Evolutionary conservation across 345 rosid genomes (phyloP), one percentile per base, ranked within the genome.

Genomic region (Abelmoschus esculentus): DNA sequence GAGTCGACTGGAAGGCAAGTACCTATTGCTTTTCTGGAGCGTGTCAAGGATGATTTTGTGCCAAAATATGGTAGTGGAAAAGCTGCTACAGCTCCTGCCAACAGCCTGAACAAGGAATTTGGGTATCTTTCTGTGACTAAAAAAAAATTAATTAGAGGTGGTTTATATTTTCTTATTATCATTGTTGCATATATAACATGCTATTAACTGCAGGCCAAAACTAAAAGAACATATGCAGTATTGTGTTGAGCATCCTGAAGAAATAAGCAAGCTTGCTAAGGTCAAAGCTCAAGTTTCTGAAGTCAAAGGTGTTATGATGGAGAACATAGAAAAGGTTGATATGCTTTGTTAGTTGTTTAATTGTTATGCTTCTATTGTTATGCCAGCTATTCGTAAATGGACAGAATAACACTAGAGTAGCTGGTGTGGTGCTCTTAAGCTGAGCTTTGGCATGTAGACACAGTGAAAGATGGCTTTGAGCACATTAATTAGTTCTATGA

Each of bases 21-120:
- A 73, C 96, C 99, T 17, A 95, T 95, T 82, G 99, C 91, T 14
- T 90, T 83, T 70, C 65, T 95, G 76, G 98, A 95, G 70, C 88
- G 92, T 79, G 80, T 95, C 62, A 92, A 88, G 91, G 97, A 95
- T 55, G 99, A 95, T 72, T 91, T 95, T 67, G 86, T 76, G 79
- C 83, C 82, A 69, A 87, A 86, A 87, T 89, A 92, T 74, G 89
- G 91, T 55, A 91, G 91, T 73, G 96, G 97, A 26, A 96, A 89
- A 75, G 97, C 97, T 72, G 80, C 90, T 18, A 89, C 96, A 47
- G 96, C 96, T 72, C 76, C 76, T 72, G 88, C 97, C 17, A 84
- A 84, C 72, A 67, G 97, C 83, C 86, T 96, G 73, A 96, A 87
- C 61, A 91, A 72, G 83, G 96, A 91, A 72, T 91, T 87, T 73